Percentiles rank a stretch among this genome's conserved stretches.
Conservation (phyloP, 1,139 yeast genomes). For the Kurtzmaniella quercitrusa region DNA sequence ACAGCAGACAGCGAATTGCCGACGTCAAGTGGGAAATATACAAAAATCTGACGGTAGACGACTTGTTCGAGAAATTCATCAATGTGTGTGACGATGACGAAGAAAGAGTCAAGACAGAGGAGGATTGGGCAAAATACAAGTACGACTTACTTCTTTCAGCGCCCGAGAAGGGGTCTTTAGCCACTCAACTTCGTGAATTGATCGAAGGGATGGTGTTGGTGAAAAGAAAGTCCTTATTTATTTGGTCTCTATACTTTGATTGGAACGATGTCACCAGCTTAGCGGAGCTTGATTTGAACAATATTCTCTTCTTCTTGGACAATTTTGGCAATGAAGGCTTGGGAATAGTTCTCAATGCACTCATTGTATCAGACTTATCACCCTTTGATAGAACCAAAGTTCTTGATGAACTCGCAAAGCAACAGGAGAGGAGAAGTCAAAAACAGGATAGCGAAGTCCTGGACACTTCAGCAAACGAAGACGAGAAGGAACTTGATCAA, state of each 20-base stretch:
- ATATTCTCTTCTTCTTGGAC: conserved; percentile 47
- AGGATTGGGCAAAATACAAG: conserved; percentile 52
- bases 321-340: conserved; percentile 61
- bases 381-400: conserved; percentile 41
- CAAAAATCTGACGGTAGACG: conserved; percentile 45
- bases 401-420: conserved; percentile 12
- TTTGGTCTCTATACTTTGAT: conserved; percentile 77
- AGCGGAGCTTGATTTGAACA: conserved; percentile 43
- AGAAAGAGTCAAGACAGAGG: conserved; percentile 56
- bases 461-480: conserved; percentile 16
- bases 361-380: conserved; percentile 62
- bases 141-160: conserved; percentile 47
- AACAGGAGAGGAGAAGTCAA: conserved; percentile 3
- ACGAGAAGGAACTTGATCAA: conserved; percentile 14
- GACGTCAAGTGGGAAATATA: conserved; percentile 48
- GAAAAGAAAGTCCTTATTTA: conserved; percentile 52
- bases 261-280: conserved; percentile 61
- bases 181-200: conserved; percentile 48
- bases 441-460: conserved; percentile 7
- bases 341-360: conserved; percentile 59
- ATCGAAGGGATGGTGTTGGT: conserved; percentile 73
- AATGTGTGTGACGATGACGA: conserved; percentile 62
- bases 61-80: conserved; percentile 52
- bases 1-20: conserved; percentile 31
- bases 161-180: conserved; percentile 33